phyloP scores from a whole-genome alignment of 371 early-diverging fungal genomes.

The Choanephora cucurbitarum region DNA sequence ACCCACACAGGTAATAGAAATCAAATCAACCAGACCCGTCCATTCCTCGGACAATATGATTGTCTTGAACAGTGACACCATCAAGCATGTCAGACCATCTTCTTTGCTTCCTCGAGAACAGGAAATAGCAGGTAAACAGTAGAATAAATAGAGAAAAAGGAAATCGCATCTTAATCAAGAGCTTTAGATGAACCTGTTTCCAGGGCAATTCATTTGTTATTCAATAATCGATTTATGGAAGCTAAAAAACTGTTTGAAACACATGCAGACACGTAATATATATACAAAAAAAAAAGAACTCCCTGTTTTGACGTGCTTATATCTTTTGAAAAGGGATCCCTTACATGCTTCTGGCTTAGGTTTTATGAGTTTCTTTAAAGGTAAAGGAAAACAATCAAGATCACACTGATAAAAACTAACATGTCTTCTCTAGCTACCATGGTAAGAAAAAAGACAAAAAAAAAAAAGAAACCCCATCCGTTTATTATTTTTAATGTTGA shows the following conservation, averaged over 20 bases:
- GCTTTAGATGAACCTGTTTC: constrained; percentile 33
- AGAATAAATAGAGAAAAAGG: too few relatives aligned
- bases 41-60: constrained; percentile 14
- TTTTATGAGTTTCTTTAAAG: constrained; percentile 54
- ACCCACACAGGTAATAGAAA: neutral
- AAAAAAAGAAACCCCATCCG: neutral
- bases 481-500: neutral
- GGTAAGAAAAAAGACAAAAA: constrained; percentile 24
- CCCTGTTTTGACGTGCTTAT: too few relatives aligned
- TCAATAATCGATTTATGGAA: constrained; percentile 49
- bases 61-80: constrained; percentile 8
- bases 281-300: too few relatives aligned
- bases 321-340: constrained; percentile 47
- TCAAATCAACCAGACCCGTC: neutral
- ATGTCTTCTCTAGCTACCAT: constrained; percentile 29
- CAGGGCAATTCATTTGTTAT: constrained; percentile 32
- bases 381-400: constrained; percentile 17
- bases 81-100: constrained; percentile 31
- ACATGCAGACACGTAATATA: constrained; percentile 32
- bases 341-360: constrained; percentile 47
- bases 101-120: constrained; percentile 54
- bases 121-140: constrained; percentile 44
- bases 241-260: constrained; percentile 43
- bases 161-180: too few relatives aligned
- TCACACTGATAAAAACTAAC: neutral